phyloP scores from a whole-genome alignment of 495 filamentous ascomycete genomes.

The Daldinia grandis region DNA sequence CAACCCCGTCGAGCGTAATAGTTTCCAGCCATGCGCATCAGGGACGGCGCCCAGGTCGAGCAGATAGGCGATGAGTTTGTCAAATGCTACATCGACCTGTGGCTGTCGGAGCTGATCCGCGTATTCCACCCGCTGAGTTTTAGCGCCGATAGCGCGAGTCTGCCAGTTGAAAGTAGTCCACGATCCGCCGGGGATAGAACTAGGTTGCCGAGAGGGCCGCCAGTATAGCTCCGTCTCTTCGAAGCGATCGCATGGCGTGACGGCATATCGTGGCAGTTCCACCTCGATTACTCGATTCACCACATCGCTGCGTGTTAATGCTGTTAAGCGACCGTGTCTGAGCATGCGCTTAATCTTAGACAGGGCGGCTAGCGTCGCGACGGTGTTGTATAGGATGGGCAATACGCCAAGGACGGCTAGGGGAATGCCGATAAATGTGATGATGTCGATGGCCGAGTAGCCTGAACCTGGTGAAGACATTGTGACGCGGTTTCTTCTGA shows the following conservation, averaged over 20 bases:
- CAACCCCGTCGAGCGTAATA: conserved; percentile 65
- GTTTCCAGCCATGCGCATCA: conserved; percentile 64
- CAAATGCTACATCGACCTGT: conserved; percentile 71
- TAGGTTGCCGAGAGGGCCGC: conserved; percentile 56
- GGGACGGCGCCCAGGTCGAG: conserved; percentile 70
- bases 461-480: conserved; percentile 37
- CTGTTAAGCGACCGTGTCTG: conserved; percentile 59
- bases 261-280: conserved; percentile 69
- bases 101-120: conserved; percentile 70
- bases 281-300: conserved; percentile 72
- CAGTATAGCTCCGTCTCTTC: conserved; percentile 63
- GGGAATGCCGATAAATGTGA: conserved; percentile 68
- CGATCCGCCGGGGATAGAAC: conserved; percentile 63
- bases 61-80: conserved; percentile 67
- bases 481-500: neutral
- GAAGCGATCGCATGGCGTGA: conserved; percentile 65
- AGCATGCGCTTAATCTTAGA: conserved; percentile 66
- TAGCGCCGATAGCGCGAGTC: conserved; percentile 64
- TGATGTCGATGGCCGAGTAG: conserved; percentile 51
- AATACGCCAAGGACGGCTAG: conserved; percentile 73
- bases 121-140: conserved; percentile 69
- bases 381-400: conserved; percentile 70
- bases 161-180: conserved; percentile 75
- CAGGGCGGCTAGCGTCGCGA: conserved; percentile 60
- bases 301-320: conserved; percentile 67